Conservation (phyloP, 441 rosid species). For the Corymbia citriodora region DNA sequence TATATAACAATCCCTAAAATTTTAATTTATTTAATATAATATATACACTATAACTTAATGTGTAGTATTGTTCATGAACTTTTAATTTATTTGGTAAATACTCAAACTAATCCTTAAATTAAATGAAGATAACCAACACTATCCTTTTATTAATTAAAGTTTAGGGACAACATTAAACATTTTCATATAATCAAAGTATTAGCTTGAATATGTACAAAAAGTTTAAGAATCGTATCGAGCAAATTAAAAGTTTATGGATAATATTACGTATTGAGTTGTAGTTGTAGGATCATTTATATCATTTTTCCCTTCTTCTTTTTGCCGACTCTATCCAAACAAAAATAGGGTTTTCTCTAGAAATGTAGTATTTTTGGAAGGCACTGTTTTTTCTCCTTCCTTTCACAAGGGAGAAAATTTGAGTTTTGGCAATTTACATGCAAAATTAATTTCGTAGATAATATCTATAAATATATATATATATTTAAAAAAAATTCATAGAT, state of each 20-base stretch:
- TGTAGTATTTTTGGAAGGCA: background rate
- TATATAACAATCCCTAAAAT: fast-evolving
- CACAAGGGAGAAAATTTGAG: background rate
- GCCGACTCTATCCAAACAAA: background rate
- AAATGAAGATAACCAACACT: background rate
- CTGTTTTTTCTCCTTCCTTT: background rate
- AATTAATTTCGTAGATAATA: background rate
- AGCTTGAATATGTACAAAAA: background rate
- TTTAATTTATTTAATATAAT: too few relatives aligned
- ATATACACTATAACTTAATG: too few relatives aligned
- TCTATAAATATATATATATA: too few relatives aligned
- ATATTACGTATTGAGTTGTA: too few relatives aligned
- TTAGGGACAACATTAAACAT: too few relatives aligned
- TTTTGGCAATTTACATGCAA: background rate
- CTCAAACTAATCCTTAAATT: too few relatives aligned
- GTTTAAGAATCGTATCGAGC: fast-evolving
- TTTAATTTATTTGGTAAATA: too few relatives aligned
- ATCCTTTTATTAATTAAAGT: too few relatives aligned
- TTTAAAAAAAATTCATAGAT: background rate
- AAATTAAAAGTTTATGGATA: too few relatives aligned
- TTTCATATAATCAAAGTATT: too few relatives aligned
- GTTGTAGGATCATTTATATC: too few relatives aligned
- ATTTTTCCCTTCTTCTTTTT: background rate
- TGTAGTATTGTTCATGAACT: too few relatives aligned
- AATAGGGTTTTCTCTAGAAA: background rate